A percentile compares a stretch with the other conserved stretches of the same genome.
These are phyloP conservation scores for Nemania abortiva DNA, from an alignment of 2,329 filamentous ascomycete genomes.

Conservation along the genomic window DNA sequence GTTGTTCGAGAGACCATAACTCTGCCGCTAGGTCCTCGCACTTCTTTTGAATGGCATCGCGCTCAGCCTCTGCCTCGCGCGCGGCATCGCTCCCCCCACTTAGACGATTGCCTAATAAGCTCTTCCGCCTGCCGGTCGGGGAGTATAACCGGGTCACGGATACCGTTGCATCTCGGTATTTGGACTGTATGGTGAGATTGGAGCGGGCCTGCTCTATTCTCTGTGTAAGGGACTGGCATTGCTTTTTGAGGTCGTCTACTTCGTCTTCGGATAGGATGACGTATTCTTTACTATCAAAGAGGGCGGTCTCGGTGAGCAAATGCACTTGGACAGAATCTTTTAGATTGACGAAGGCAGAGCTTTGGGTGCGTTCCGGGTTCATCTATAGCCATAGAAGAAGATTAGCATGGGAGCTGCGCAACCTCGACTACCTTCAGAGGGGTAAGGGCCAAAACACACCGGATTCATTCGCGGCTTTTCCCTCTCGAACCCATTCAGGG, in stretches of 20 bases:
- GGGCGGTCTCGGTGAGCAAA: constrained; percentile 90
- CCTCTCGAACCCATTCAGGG: constrained; percentile 65
- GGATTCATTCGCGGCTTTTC: constrained; percentile 68
- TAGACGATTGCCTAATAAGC: constrained; percentile 62
- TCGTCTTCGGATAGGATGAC: constrained; percentile 91
- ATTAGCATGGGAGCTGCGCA: constrained; percentile 34
- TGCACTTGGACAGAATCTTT: constrained; percentile 86
- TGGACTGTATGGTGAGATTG: constrained; percentile 89
- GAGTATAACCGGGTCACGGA: constrained; percentile 86
- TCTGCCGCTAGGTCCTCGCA: constrained; percentile 88
- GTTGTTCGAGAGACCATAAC: constrained; percentile 82
- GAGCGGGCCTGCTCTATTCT: constrained; percentile 85
- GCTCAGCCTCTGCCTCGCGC: constrained; percentile 78
- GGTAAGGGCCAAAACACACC: constrained; percentile 56
- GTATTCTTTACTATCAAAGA: constrained; percentile 87
- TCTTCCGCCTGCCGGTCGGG: constrained; percentile 63
- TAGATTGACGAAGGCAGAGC: constrained; percentile 69
- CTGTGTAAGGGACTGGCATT: constrained; percentile 76
- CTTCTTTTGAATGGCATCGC: constrained; percentile 78
- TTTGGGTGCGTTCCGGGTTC: constrained; percentile 65
- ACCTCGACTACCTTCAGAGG: neutral
- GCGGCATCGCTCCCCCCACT: constrained; percentile 63
- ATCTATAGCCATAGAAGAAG: constrained; percentile 54
- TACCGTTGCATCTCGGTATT: constrained; percentile 91
- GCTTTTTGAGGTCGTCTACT: constrained; percentile 91